Conservation (phyloP, 169 alveolate species). For the Prorocentrum cordatum region DNA sequence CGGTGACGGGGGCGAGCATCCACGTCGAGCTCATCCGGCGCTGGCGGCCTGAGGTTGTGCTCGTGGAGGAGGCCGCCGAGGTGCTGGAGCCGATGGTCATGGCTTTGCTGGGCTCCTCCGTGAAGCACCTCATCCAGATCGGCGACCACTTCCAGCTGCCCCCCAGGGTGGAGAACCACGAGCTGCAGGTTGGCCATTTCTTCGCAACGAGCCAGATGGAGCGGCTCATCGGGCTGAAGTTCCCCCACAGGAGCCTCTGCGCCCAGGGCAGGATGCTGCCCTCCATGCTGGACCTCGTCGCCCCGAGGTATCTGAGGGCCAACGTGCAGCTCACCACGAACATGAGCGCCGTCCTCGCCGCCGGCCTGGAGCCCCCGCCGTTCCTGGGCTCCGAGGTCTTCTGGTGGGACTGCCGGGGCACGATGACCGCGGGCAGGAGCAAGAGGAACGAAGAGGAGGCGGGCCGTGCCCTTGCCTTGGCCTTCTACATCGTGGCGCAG, state of each 20-base stretch:
- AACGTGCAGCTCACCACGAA: neutral
- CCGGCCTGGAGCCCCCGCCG: neutral
- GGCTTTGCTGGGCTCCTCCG: neutral
- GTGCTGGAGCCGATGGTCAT: neutral
- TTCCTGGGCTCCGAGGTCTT: neutral
- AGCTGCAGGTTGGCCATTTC: neutral
- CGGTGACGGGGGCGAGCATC: neutral
- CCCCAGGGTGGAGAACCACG: neutral
- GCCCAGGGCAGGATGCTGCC: neutral
- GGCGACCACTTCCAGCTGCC: neutral
- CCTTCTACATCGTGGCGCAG: neutral
- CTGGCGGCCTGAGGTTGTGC: neutral
- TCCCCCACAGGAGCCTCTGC: neutral
- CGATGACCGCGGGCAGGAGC: too few species aligned
- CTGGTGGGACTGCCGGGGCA: constrained; percentile 8
- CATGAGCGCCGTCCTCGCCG: neutral
- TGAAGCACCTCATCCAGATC: neutral
- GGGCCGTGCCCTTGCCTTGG: neutral
- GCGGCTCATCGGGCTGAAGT: neutral
- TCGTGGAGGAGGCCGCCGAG: neutral
- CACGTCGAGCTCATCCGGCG: neutral
- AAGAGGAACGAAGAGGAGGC: neutral
- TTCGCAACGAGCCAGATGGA: neutral
- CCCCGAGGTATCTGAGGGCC: neutral
- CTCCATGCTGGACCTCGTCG: neutral